These are phyloP conservation scores for Cladosporium austrohemisphaericum DNA, from an alignment of 2,329 filamentous ascomycete genomes.

Conservation along the genomic window DNA sequence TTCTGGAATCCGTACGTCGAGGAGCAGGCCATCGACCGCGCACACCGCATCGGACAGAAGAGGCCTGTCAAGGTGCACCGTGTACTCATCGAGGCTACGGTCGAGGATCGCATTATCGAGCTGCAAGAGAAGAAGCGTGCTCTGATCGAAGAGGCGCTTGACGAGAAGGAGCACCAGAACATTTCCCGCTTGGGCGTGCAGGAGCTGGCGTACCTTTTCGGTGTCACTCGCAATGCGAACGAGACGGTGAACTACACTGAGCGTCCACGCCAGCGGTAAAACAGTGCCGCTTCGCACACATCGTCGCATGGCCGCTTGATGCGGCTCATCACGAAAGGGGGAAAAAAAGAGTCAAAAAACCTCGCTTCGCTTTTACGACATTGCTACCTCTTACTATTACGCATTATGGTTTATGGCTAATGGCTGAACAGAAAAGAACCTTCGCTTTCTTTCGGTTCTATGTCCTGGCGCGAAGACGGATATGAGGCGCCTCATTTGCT, in stretches of 20 bases:
- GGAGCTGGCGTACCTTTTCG: constrained; percentile 71
- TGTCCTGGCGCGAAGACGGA: no score
- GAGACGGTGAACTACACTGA: constrained; percentile 24
- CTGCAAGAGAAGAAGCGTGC: constrained; percentile 75
- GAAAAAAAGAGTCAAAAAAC: no score
- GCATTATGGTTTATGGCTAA: no score
- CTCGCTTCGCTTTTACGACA: no score
- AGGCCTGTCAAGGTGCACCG: constrained; percentile 74
- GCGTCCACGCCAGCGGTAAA: constrained; percentile 5
- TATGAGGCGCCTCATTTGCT: no score
- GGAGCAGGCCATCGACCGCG: constrained; percentile 85
- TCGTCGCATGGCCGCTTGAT: no score
- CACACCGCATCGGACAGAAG: constrained; percentile 80
- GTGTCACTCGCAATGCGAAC: constrained; percentile 27
- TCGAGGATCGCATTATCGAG: constrained; percentile 80
- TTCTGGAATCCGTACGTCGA: constrained; percentile 96
- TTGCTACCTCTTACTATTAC: no score
- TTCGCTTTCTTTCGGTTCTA: no score
- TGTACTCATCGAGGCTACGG: constrained; percentile 70
- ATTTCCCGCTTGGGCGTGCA: constrained; percentile 62
- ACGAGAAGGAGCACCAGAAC: constrained; percentile 66
- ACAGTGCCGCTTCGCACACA: not conserved
- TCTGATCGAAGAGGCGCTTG: constrained; percentile 73
- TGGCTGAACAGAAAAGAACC: no score
- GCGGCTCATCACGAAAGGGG: no score